These are phyloP conservation scores for Capsicum baccatum DNA, from an alignment of 257 asterid genomes.

Conservation along the genomic window DNA sequence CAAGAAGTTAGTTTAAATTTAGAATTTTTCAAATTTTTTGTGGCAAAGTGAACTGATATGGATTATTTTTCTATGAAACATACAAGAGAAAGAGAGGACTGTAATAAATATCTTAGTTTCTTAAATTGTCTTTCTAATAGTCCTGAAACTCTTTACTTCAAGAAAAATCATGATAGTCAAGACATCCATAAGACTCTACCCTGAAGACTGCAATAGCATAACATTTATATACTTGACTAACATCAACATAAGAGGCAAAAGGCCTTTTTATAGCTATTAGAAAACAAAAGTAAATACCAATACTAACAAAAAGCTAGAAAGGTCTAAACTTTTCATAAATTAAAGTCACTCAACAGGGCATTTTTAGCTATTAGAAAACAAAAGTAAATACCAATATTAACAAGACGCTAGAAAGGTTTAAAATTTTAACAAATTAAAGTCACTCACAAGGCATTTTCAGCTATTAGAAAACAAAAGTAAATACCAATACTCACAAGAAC, in stretches of 20 bases:
- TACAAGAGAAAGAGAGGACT: background rate
- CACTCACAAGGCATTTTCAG: no score
- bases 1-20: background rate
- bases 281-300: no score
- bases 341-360: no score
- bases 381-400: no score
- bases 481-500: no score
- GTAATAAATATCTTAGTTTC: background rate
- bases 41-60: background rate
- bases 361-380: no score
- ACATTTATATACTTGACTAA: slow-evolving; percentile 46
- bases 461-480: no score
- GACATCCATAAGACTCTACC: background rate
- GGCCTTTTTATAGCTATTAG: slow-evolving; percentile 8
- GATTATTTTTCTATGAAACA: background rate
- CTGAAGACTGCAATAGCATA: background rate
- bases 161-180: background rate
- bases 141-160: background rate
- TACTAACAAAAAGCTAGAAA: no score
- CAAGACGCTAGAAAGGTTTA: no score
- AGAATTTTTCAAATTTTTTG: background rate
- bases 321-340: no score
- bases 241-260: slow-evolving; percentile 99
- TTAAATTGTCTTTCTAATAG: background rate
- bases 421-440: no score